Conservation (phyloP, 129 eudicot genomes). For the Flaveria robusta region DNA sequence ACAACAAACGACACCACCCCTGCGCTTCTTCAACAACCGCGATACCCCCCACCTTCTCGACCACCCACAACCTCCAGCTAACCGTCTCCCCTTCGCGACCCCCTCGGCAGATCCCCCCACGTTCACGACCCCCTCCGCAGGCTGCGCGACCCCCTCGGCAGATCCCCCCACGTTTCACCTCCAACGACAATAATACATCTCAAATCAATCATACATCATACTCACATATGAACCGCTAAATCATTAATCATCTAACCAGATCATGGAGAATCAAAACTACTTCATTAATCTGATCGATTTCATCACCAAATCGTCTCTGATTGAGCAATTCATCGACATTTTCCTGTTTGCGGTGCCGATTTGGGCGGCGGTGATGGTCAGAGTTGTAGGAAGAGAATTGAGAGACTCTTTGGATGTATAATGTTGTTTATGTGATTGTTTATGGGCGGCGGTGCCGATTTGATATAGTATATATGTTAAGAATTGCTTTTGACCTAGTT, state of each 20-base stretch:
- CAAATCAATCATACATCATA: conserved; percentile 20
- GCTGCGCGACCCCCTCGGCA: too few relatives aligned
- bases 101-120: too few relatives aligned
- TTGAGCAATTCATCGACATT: conserved; percentile 87
- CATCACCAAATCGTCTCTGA: conserved; percentile 51
- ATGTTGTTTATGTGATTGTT: conserved; percentile 21
- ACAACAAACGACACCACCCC: too few relatives aligned
- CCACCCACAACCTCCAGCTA: too few relatives aligned
- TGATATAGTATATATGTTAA: neutral
- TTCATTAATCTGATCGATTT: conserved; percentile 42
- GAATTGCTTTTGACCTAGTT: conserved; percentile 5
- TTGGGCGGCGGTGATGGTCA: conserved; percentile 82
- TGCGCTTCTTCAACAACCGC: too few relatives aligned
- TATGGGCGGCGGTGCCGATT: neutral
- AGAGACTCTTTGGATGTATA: neutral
- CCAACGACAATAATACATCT: conserved; percentile 33
- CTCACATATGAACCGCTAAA: conserved; percentile 8
- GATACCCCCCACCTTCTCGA: too few relatives aligned
- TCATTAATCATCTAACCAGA: conserved; percentile 15
- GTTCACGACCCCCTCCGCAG: too few relatives aligned
- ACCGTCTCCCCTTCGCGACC: too few relatives aligned
- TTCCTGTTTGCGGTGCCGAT: conserved; percentile 77
- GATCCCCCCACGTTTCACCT: too few relatives aligned
- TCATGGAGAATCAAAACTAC: conserved; percentile 44
- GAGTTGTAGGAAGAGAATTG: conserved; percentile 33